A percentile compares a stretch with the other conserved stretches of the same genome.
Conservation (phyloP, 345 rosid genomes). For the Orychophragmus violaceus region DNA sequence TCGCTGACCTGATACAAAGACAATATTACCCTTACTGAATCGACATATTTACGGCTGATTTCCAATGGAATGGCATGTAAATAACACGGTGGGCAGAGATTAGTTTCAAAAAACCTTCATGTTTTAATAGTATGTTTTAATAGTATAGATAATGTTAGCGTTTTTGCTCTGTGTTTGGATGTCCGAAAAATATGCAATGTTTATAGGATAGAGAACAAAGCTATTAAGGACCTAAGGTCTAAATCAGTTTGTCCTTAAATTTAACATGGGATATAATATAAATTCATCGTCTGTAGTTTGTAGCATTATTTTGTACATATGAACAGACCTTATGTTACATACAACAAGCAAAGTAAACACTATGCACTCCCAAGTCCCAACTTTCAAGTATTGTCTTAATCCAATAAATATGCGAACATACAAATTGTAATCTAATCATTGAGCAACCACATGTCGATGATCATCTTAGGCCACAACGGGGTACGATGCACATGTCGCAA, state of each 20-base stretch:
- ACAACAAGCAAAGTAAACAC: constrained; percentile 16
- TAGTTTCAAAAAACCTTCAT: too few relatives aligned
- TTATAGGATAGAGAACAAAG: not conserved
- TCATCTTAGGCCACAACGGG: constrained; percentile 54
- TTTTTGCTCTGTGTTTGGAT: too few relatives aligned
- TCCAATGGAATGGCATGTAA: too few relatives aligned
- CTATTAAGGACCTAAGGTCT: not conserved
- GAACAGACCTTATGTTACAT: constrained; percentile 23
- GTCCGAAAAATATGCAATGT: too few relatives aligned
- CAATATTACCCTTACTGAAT: too few relatives aligned
- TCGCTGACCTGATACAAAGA: too few relatives aligned
- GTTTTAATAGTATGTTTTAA: too few relatives aligned
- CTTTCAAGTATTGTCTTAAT: constrained; percentile 1
- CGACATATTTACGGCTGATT: too few relatives aligned
- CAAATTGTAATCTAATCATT: not conserved
- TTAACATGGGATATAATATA: not conserved
- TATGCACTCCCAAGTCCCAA: constrained; percentile 15
- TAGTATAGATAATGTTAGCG: too few relatives aligned
- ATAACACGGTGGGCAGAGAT: too few relatives aligned
- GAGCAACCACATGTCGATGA: constrained; percentile 8
- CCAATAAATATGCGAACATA: constrained; percentile 2
- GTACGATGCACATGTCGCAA: constrained; percentile 92
- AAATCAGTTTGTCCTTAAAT: not conserved
- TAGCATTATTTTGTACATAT: constrained; percentile 13
- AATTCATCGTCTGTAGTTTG: not conserved